Evolutionary conservation across 2,329 filamentous ascomycete genomes (phyloP), one percentile per base, ranked within the genome.

Genomic region (Harringtonia lauricola): DNA sequence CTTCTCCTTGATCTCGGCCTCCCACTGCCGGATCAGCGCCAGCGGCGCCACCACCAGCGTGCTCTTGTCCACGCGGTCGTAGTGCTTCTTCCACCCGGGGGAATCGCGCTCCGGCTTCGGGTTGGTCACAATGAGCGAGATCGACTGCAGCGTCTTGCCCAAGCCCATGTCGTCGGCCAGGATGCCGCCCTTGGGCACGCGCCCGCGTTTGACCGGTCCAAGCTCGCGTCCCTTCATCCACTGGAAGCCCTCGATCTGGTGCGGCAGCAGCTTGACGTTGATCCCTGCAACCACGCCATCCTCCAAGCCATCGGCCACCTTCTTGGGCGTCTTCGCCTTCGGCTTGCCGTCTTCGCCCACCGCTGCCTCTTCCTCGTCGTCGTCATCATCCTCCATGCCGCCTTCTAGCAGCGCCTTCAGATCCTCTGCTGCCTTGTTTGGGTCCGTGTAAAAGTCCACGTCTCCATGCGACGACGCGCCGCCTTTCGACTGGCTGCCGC

Each of bases 101-200:
- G 71, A 67, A 15, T 75, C 71, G 36, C 74, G 71, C 46, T 70
- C 34, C 3, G 84, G 81, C 54, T 83, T 86, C 17, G 79, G 76
- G 55, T 96, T 95, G 44, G 74, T 83, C 31, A 98, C 71, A 35
- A 98, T 83, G 28, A 96, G 71, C 2, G 90, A 81, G 45, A 98
- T 85, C 1, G 89, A 87, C 64, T 98, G 92, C 14, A 98, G 75
- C 1, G 92, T 98, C 70, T 98, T 98, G 46, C 92, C 92, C 14
- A 96, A 69, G 52, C 90, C 90, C 90, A 96, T 94, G 59, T 98
- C 92, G 56, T 98, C 92, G 17, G 92, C 92, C 30, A 98, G 73
- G 50, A 98, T 94, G 17, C 92, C 92, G 30, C 92, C 92, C 54
- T 94, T 92, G 26, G 90, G 88, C 10, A 94, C 74, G 49, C 68